Evolutionary conservation across 371 early-diverging fungal species (phyloP).

Genomic region (Vairimorpha necatrix): DNA sequence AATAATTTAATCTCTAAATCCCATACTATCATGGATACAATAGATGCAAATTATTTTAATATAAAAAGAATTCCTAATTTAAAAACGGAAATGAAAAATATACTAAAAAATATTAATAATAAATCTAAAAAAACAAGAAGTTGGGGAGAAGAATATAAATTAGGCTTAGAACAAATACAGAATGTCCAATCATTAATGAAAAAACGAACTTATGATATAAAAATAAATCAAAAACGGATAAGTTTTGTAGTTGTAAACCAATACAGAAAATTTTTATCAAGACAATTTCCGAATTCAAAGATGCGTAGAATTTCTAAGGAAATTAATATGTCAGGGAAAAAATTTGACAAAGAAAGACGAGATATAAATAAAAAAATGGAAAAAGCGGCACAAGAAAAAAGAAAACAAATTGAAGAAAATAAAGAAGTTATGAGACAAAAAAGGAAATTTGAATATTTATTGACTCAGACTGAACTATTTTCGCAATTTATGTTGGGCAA

Average conservation of each 20-base stretch:
- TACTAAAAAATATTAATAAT: background rate
- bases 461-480: slow-evolving; percentile 89
- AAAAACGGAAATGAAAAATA: background rate
- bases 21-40: background rate
- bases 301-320: slow-evolving; percentile 60
- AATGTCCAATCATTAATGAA: background rate
- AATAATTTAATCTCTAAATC: slow-evolving; percentile 4
- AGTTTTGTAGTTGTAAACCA: slow-evolving; percentile 60
- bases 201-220: slow-evolving; percentile 4
- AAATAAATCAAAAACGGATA: slow-evolving; percentile 46
- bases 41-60: background rate
- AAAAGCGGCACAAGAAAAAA: slow-evolving; percentile 74
- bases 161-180: background rate
- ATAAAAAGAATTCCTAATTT: background rate
- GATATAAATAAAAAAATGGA: slow-evolving; percentile 80
- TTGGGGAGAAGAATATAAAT: slow-evolving; percentile 6
- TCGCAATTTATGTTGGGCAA: slow-evolving; percentile 77
- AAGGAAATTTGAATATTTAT: slow-evolving; percentile 84
- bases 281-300: slow-evolving; percentile 63
- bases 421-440: slow-evolving; percentile 80
- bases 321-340: slow-evolving; percentile 48
- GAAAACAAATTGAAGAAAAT: slow-evolving; percentile 75
- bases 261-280: slow-evolving; percentile 56
- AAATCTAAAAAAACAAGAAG: background rate
- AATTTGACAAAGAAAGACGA: slow-evolving; percentile 64